These are phyloP conservation scores for Lasiodiplodia sp. DNA, from an alignment of 2,329 filamentous ascomycete species.

Conservation along the genomic window DNA sequence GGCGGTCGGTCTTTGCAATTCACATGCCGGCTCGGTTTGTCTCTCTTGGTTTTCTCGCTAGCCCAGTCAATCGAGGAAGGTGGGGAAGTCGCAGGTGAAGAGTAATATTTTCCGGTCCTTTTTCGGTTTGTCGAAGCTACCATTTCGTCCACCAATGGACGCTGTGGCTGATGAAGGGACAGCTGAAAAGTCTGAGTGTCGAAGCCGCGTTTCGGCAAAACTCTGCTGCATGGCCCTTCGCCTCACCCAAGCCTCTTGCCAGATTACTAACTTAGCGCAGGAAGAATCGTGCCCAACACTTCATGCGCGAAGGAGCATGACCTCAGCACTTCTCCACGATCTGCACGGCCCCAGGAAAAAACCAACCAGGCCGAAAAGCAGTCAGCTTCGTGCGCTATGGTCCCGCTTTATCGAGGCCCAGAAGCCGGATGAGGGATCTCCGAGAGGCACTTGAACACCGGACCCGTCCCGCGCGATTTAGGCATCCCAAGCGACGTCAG, in stretches of 20 bases:
- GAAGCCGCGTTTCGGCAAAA: not conserved
- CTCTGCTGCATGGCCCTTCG: not conserved
- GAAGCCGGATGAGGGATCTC: slow-evolving; percentile 5
- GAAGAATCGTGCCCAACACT: not conserved
- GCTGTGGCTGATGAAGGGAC: not conserved
- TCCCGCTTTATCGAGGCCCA: slow-evolving; percentile 21
- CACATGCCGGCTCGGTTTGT: not conserved
- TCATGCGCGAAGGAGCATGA: not conserved
- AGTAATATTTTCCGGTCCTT: not conserved
- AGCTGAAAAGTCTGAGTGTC: not conserved
- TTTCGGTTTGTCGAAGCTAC: not conserved
- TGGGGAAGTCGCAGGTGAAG: not conserved
- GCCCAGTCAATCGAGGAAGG: slow-evolving; percentile 3
- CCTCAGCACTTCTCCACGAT: not conserved
- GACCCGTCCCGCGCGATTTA: slow-evolving; percentile 9
- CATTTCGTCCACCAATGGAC: not conserved
- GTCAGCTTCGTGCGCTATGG: not conserved
- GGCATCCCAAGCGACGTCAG: slow-evolving; percentile 24
- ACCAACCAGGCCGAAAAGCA: not conserved
- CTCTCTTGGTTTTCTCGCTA: not conserved
- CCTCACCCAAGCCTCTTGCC: not conserved
- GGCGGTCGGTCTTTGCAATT: not conserved
- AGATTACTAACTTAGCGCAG: not conserved
- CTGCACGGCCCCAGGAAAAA: not conserved
- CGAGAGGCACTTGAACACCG: slow-evolving; percentile 13